Evolutionary conservation across 805 yeast genomes (phyloP).

Genomic region (Cyberlindnera xylosilytica): DNA sequence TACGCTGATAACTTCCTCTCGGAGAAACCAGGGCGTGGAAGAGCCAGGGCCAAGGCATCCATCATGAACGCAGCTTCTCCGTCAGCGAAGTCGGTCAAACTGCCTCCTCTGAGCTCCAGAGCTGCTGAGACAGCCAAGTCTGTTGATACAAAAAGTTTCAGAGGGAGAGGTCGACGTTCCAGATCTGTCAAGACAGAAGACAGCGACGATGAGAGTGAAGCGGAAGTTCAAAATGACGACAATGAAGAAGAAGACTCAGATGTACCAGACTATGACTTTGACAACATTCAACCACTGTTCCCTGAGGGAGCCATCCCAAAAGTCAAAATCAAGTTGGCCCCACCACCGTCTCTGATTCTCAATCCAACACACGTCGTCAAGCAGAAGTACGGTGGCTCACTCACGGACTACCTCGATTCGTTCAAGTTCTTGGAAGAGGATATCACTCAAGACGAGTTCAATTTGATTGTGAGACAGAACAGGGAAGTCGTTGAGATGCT

Average conservation of each 20-base stretch:
- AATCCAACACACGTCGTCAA: conserved; percentile 56
- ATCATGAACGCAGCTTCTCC: conserved; percentile 1
- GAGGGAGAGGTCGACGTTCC: neutral
- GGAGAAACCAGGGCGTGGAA: conserved; percentile 2
- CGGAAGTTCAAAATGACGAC: conserved; percentile 2
- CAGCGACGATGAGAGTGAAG: conserved; percentile 9
- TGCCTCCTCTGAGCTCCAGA: neutral
- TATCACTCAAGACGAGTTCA: conserved; percentile 56
- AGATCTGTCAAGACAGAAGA: conserved; percentile 1
- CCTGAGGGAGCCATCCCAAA: conserved; percentile 19
- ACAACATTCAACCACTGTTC: conserved; percentile 8
- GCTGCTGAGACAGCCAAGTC: neutral
- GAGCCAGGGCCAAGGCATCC: neutral
- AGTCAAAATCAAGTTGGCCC: conserved; percentile 29
- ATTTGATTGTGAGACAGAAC: conserved; percentile 54
- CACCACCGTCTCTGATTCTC: conserved; percentile 48
- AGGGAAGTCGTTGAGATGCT: conserved; percentile 39
- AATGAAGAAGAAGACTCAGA: conserved; percentile 18
- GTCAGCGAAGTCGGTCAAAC: conserved; percentile 3
- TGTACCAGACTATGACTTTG: conserved; percentile 12
- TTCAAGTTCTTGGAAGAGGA: conserved; percentile 63
- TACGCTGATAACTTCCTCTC: conserved; percentile 21
- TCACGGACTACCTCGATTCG: conserved; percentile 45
- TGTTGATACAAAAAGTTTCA: neutral
- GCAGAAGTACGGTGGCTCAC: conserved; percentile 42